Evolutionary conservation across 2,329 filamentous ascomycete species (phyloP).

Genomic region (Aspergillus ochraceus): DNA sequence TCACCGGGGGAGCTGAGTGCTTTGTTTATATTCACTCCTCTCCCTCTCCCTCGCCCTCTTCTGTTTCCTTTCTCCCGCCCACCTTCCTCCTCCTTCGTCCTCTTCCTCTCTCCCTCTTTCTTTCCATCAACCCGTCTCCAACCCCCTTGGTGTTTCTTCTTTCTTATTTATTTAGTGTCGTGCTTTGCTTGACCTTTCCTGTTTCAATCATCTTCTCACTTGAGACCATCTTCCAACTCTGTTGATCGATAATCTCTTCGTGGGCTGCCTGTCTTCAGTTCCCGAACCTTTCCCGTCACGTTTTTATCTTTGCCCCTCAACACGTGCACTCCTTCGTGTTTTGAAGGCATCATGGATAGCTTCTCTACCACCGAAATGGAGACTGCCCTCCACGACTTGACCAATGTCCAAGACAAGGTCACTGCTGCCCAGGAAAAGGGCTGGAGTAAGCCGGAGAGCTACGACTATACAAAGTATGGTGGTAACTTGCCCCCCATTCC

Average conservation of each 20-base stretch:
- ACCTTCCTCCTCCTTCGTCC: background rate
- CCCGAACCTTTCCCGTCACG: background rate
- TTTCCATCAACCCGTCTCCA: background rate
- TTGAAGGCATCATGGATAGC: slow-evolving; percentile 15
- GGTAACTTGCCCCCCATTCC: slow-evolving; percentile 7
- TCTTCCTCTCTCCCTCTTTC: background rate
- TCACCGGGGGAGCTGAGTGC: background rate
- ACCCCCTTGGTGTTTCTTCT: background rate
- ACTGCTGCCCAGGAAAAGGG: slow-evolving; percentile 38
- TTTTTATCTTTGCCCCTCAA: background rate
- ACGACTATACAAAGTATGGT: slow-evolving; percentile 38
- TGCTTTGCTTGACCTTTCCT: background rate
- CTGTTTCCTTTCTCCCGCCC: background rate
- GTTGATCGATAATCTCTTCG: too few species aligned
- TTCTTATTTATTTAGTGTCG: background rate
- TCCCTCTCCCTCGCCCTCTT: background rate
- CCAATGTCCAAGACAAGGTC: slow-evolving; percentile 18
- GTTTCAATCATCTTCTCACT: background rate
- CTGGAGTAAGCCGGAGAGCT: slow-evolving; percentile 39
- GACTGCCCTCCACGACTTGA: slow-evolving; percentile 22
- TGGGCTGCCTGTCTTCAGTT: background rate
- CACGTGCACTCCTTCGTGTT: background rate
- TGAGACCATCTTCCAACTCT: too few species aligned
- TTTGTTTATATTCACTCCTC: slow-evolving; percentile 2
- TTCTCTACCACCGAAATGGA: slow-evolving; percentile 24